A percentile compares a stretch with the other conserved stretches of the same genome.
These are phyloP conservation scores for Russula abietina DNA, from an alignment of 768 basidiomycete genomes.

Conservation along the genomic window DNA sequence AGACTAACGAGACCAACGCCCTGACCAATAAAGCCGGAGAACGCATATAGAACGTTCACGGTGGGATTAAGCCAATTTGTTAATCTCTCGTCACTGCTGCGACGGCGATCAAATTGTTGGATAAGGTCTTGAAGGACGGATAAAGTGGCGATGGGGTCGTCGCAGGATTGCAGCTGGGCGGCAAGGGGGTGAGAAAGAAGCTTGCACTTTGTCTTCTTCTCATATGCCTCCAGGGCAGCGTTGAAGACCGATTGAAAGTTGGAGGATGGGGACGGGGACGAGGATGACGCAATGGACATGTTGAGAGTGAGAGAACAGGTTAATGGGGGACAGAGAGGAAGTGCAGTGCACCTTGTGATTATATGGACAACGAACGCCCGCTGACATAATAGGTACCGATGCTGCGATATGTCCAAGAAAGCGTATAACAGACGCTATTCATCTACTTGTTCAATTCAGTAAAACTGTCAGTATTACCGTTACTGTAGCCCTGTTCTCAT, in stretches of 20 bases:
- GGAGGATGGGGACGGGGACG: background rate
- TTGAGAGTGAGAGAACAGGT: background rate
- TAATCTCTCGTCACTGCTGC: background rate
- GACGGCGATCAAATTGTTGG: background rate
- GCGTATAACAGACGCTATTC: too few relatives aligned
- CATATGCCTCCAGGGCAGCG: background rate
- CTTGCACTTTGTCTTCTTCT: background rate
- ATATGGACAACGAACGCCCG: too few relatives aligned
- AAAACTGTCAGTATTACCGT: too few relatives aligned
- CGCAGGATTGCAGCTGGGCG: background rate
- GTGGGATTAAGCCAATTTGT: background rate
- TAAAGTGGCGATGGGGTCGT: background rate
- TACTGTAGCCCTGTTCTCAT: too few relatives aligned
- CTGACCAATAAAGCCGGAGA: background rate
- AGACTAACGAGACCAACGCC: background rate
- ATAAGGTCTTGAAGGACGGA: background rate
- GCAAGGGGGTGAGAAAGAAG: background rate
- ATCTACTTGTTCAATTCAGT: too few relatives aligned
- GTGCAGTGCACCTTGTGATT: too few relatives aligned
- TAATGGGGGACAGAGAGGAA: background rate
- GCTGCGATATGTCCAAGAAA: too few relatives aligned
- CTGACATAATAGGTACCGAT: too few relatives aligned
- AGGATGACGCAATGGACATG: background rate
- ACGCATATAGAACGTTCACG: slow-evolving; percentile 1
- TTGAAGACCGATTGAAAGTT: slow-evolving; percentile 1